Base-by-base conservation (phyloP, 371 early-diverging fungal genomes). In the Syncephalis fuscata region DNA sequence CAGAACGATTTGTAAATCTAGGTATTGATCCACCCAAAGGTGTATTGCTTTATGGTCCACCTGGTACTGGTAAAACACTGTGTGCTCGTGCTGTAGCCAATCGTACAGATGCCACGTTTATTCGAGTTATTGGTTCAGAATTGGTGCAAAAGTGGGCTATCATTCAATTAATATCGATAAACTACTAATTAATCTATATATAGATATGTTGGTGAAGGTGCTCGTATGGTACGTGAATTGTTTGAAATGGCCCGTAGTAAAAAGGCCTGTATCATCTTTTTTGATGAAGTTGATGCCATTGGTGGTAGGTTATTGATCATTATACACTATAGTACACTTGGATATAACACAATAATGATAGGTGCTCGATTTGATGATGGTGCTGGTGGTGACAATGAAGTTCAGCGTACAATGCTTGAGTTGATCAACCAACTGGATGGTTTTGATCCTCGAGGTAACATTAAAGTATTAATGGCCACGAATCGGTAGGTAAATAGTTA, bases 251-350 rank as follows among this genome's bases (percentile, higher is more conserved):
- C 99, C 25, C 82, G 95, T 65, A 75, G 85, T 49, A 97, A 96
- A 74, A 99, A 86, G 57, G 98, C 99, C 3, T 98, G 97, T 59
- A 98, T 99, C 60, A 98, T 99, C 49, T 99, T 99, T 65, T 98
- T 99, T 77, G 99, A 99, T 65, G 99, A 99, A 73, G 87, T 99
- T 27, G 99, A 99, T 66, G 99, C 99, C 23, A 97, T 99, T 65
- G 99, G 99, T 63, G 97, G 90, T 32, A 63, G 65, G 7, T 44
- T 16, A 24, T 36, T 36, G n/a, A n/a, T 32, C 7, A 27, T 26
- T 10, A 22, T 50, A 25, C 8, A 25, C 11, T 22, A 23, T 21
- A 19, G 23, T 21, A 40, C 16, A 14, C 24, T 24, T 14, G 32
- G 17, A 20, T 39, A 15, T 20, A 21, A 32, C 39, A 5, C 10